Evolutionary conservation across 176 grass and related monocot species (phyloP), one percentile per base, ranked within the genome.

Genomic region (Coix lacrymajobi): DNA sequence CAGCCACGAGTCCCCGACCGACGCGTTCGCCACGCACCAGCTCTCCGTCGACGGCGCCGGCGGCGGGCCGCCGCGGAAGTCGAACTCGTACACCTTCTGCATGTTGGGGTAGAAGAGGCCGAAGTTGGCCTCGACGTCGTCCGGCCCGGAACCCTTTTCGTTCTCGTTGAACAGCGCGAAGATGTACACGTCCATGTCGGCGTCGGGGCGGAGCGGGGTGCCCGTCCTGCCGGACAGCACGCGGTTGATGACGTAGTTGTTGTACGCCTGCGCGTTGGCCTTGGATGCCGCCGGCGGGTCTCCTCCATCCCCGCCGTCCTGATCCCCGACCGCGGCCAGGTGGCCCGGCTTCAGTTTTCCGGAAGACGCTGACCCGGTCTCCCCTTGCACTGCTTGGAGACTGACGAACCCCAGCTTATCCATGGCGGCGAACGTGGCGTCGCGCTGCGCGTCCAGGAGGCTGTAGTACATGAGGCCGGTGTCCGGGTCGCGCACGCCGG

Each of bases 121-220:
- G 20, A 89, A 96, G 90, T 92, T 82, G 11, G 49, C 19, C 79
- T 96, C 93, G 5, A 86, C 86, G 15, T 64, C 65, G 85, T 77
- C 74, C 0, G 73, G 51, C 0, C 78, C 29, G 80, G 67, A 77
- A 0, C 83, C 58, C 80, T 96, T 96, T 57, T 76, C 79, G 85
- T 96, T 82, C 79, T 96, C 93, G 76, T 96, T 92, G 93, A 96
- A 96, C 0, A 96, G 83, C 2, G 86, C 83, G 85, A 96, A 96
- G 58, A 96, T 84, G 78, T 89, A 91, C 4, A 89, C 85, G 62
- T 81, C 77, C 17, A 92, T 25, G 76, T 85, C 72, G 5, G 76
- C 85, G 54, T 88, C 22, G 1, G 85, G 93, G 0, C 72, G 83
- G 31, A 71, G 84, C 1, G 93, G 93, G 2, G 90, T 90, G n/a